Base-by-base conservation (phyloP, 768 basidiomycete genomes). In the Russula abietina region DNA sequence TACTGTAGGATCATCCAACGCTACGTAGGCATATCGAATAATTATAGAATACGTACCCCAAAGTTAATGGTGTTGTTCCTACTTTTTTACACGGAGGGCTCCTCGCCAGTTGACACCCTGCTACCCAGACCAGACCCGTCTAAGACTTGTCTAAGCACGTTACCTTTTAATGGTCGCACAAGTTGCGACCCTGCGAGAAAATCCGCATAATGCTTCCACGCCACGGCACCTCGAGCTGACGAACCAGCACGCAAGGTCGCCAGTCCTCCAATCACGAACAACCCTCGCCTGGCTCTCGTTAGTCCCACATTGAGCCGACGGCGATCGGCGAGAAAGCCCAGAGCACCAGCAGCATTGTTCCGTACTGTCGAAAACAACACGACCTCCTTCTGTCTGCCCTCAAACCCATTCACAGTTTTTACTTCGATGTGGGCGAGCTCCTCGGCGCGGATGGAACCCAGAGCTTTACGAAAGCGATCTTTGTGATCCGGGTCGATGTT, bases 341-440 rank as follows among this genome's bases (percentile, higher is more conserved):
- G 91, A 60, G 83, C 78, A 11, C 92, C 91, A 1, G 74, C 75
- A 2, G 77, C 69, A 69, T 97, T 97, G 72, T 89, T 90, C 57
- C 94, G 81, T 54, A 94, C 93, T 3, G 93, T 94, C 46, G 90
- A 92, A 73, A 97, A 94, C 48, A 97, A 80, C 65, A 97, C 90
- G 46, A 96, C 84, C 33, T 92, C 88, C 75, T 96, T 96, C 76
- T 97, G 92, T 50, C 92, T 81, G 14, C 93, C 93, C 73, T 97
- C 92, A 72, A 95, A 97, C 22, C 93, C 93, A 69, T 97, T 93
- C 16, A 97, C 93, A 0, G 93, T 96, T 76, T 90, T 91, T 69
- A 96, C 82, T 73, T 96, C 93, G 56, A 97, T 80, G 57, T 81
- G 72, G 0, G 75, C 70, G 8, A 92, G 72, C 66, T 94, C 85